Conservation (phyloP, 257 asterid species). For the Paulownia fortunei region DNA sequence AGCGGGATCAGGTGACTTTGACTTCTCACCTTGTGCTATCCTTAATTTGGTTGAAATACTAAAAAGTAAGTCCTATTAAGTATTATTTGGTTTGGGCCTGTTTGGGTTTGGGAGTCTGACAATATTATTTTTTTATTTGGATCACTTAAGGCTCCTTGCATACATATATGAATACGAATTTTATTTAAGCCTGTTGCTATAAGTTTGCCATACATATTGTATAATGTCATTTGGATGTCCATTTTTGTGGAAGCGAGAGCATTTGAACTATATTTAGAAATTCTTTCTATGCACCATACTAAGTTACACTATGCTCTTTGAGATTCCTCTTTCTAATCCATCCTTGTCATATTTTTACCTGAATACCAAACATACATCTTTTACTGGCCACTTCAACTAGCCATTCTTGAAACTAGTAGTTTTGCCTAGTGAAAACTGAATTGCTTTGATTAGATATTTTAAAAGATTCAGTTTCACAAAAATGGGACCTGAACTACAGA, state of each 20-base stretch:
- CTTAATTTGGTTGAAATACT: conserved; percentile 6
- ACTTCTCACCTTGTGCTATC: neutral
- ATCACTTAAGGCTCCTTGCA: no score
- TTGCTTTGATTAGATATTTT: neutral
- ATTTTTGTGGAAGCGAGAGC: neutral
- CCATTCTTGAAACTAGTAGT: neutral
- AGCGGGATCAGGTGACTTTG: conserved; percentile 77
- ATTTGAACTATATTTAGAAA: neutral
- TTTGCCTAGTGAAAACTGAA: neutral
- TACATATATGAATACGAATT: no score
- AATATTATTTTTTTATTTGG: no score
- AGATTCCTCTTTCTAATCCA: neutral
- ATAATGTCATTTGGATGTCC: neutral
- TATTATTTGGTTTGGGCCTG: neutral
- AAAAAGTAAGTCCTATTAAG: neutral
- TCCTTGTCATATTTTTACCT: neutral
- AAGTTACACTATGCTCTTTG: neutral
- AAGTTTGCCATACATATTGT: neutral
- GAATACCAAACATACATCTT: neutral
- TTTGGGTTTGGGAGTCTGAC: no score
- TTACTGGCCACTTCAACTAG: no score
- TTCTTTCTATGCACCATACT: neutral
- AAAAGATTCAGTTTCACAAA: neutral
- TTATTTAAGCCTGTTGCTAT: neutral
- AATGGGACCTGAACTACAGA: neutral